Base-by-base conservation (phyloP, 805 yeast genomes). In the Candida verbasci region DNA sequence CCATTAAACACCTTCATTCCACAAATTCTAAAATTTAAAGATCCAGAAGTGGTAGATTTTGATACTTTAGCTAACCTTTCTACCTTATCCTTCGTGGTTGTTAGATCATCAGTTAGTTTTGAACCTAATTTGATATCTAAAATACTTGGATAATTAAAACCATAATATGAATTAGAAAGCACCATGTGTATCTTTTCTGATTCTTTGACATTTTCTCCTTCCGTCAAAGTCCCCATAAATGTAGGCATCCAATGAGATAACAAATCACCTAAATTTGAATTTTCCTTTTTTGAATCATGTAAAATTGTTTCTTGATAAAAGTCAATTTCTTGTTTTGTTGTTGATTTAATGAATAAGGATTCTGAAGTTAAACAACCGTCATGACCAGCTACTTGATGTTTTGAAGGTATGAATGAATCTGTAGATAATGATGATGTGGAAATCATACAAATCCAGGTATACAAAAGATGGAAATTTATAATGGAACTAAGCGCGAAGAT, bases 301-400 rank as follows among this genome's bases (percentile, higher is more conserved):
- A 45, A 55, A 57, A 56, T 32, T 41, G 50, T 33, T 36, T 46
- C 36, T 56, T 69, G 61, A 53, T 93, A 91, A 57, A 93, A 93
- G n/a, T 74, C 79, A 20, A 83, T 57, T 57, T 91, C 98, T 45
- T 76, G 78, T 17, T 57, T 58, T 0, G 62, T 53, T 0, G 89
- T 68, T 0, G 81, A 80, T 56, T 93, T 91, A 38, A 86, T 75
- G 46, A 89, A 82, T 11, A 91, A 61, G 6, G 76, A 59, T 6
- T 56, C 70, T 43, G 78, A 78, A 9, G 50, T 46, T 37, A 86
- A 47, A 3, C 83, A 74, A 0, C 96, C 97, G 5, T 71, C 85
- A 51, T 91, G 98, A 5, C 98, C 98, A 0, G 97, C 97, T 3
- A 93, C 97, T 58, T 80, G 83, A 51, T 84, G 86, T n/a, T 38